A percentile compares a stretch with the other conserved stretches of the same genome.
Conservation (phyloP, 495 filamentous ascomycete species). For the Annulohypoxylon bovei region DNA sequence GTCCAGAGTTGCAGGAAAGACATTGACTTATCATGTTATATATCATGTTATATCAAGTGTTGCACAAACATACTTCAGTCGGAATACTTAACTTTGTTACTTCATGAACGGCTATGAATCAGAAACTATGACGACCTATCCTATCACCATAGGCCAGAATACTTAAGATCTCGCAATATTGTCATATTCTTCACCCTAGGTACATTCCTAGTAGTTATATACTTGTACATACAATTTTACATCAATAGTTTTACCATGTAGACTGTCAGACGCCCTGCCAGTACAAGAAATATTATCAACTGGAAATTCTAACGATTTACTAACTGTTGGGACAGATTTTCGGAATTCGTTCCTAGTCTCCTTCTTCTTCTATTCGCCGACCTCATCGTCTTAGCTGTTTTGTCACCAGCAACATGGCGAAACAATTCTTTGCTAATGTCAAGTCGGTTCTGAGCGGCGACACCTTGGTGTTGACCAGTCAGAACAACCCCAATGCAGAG, state of each 20-base stretch:
- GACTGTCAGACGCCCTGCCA: neutral
- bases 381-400: constrained; percentile 5
- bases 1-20: neutral
- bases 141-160: neutral
- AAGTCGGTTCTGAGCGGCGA: constrained; percentile 95
- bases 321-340: constrained; percentile 24
- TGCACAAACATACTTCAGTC: neutral
- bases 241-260: neutral
- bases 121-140: neutral
- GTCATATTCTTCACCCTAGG: constrained; percentile 12
- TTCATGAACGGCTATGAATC: neutral
- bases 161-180: neutral
- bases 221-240: neutral
- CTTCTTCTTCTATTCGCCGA: constrained; percentile 22
- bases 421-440: constrained; percentile 74
- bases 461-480: constrained; percentile 79
- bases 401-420: constrained; percentile 48
- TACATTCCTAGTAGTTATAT: no score
- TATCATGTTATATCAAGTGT: constrained; percentile 9
- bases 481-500: constrained; percentile 79
- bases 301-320: neutral
- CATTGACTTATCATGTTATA: constrained; percentile 8
- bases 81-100: neutral
- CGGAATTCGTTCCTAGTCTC: constrained; percentile 29
- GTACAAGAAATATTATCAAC: neutral